Evolutionary conservation across 768 basidiomycete genomes (phyloP).

Genomic region (Neoboletus subvelutipes): DNA sequence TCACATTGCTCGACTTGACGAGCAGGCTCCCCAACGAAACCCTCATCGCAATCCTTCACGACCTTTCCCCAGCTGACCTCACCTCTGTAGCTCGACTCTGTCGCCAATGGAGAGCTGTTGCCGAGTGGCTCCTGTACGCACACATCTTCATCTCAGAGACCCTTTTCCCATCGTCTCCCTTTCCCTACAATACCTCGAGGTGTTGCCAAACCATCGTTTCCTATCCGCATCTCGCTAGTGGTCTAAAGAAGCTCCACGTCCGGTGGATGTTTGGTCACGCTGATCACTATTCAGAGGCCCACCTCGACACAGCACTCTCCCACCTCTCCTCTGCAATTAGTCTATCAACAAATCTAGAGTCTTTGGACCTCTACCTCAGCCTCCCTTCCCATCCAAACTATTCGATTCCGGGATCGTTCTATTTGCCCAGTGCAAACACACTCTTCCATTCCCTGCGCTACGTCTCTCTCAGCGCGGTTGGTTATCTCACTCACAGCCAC

Average conservation of each 20-base stretch:
- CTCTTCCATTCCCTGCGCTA: constrained; percentile 42
- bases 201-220: constrained; percentile 39
- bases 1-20: background rate
- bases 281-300: constrained; percentile 11
- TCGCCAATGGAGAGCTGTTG: background rate
- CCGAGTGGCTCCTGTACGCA: background rate
- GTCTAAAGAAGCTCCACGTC: constrained; percentile 47
- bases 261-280: constrained; percentile 46
- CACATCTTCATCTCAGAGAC: background rate
- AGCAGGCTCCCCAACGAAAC: background rate
- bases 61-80: background rate
- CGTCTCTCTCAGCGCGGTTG: constrained; percentile 38
- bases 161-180: background rate
- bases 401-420: constrained; percentile 39
- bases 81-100: background rate
- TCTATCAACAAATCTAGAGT: constrained; percentile 44
- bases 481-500: background rate
- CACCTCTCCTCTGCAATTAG: constrained; percentile 40
- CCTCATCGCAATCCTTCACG: background rate
- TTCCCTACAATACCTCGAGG: constrained; percentile 38
- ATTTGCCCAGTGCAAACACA: constrained; percentile 42
- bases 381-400: constrained; percentile 41
- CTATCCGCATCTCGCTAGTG: constrained; percentile 42
- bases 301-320: constrained; percentile 41
- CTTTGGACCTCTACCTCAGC: constrained; percentile 48